Evolutionary conservation across 495 filamentous ascomycete genomes (phyloP), one percentile per base, ranked within the genome.

Genomic region (Pyrenopolyporus hunteri): DNA sequence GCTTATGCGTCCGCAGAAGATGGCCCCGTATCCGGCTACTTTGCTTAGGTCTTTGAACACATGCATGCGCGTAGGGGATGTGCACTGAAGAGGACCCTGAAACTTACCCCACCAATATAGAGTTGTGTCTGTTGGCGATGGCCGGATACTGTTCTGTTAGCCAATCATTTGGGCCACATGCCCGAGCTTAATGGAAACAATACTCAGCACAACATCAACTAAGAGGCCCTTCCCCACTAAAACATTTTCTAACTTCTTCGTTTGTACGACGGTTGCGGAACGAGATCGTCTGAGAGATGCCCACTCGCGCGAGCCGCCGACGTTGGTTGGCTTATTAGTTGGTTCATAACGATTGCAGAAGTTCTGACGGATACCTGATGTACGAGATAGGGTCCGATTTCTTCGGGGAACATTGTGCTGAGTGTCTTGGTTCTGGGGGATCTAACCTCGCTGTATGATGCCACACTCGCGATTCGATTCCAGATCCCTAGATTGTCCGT

Each of bases 91-190:
- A 47, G 39, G 63, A 60, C 51, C 63, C 40, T 57, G 49, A 59
- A 23, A 35, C 50, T 64, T 55, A 22, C 57, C 46, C 63, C 63
- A 51, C 63, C 54, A 47, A 52, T 52, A 36, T 47, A 47, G 40
- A n/a, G 17, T 13, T 55, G 57, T 35, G 44, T 22, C 25, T 33
- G 25, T 54, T 45, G 22, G 43, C 13, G 43, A 59, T 39, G 10
- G 37, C 28, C 17, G 42, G 25, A 48, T 46, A 44, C 43, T 22
- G 25, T 39, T 48, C 25, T 65, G 29, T 46, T 40, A 57, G 36
- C 68, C 68, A 70, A 70, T 70, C 64, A 61, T 66, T 67, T 47
- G 22, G 61, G 28, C 61, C 68, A 70, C 68, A 70, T 70, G 68
- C 35, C 53, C 26, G 17, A 51, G 49, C 43, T 14, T 28, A 36